These are phyloP conservation scores for Claviceps sp. DNA, from an alignment of 2,329 filamentous ascomycete species.

Conservation along the genomic window DNA sequence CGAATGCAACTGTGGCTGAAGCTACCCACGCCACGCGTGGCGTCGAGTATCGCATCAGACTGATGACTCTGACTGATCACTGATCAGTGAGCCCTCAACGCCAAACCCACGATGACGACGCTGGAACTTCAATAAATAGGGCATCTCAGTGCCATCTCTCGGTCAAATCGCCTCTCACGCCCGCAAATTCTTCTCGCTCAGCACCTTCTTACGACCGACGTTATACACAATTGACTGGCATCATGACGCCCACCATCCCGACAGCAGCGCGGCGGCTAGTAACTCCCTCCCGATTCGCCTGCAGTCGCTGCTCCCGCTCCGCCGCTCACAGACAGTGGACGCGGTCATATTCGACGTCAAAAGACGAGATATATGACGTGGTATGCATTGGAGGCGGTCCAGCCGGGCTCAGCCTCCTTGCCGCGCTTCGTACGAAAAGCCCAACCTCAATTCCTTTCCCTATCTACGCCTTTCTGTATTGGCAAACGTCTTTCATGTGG, in stretches of 20 bases:
- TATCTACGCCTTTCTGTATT: too few relatives aligned
- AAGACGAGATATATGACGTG: constrained; percentile 76
- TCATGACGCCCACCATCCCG: constrained; percentile 10
- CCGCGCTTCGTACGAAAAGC: constrained; percentile 50
- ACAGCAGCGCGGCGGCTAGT: constrained; percentile 14
- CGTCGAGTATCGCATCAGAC: not conserved
- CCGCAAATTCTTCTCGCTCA: not conserved
- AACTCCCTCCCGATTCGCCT: constrained; percentile 25
- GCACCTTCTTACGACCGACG: not conserved
- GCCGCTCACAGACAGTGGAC: constrained; percentile 20
- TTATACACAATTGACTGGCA: not conserved
- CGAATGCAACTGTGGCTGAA: not conserved
- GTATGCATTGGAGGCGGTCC: constrained; percentile 85
- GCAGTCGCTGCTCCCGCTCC: constrained; percentile 31
- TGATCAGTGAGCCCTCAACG: too few relatives aligned
- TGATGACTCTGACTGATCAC: too few relatives aligned
- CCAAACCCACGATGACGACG: too few relatives aligned
- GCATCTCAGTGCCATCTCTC: not conserved
- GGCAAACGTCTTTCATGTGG: too few relatives aligned
- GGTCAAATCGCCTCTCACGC: not conserved
- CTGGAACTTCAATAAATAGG: not conserved
- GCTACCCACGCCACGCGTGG: constrained; percentile 3
- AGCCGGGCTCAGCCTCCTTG: constrained; percentile 70
- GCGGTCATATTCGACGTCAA: constrained; percentile 28
- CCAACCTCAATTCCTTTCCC: not conserved